Base-by-base conservation (phyloP, 768 basidiomycete species). In the Daedaleopsis nitida region DNA sequence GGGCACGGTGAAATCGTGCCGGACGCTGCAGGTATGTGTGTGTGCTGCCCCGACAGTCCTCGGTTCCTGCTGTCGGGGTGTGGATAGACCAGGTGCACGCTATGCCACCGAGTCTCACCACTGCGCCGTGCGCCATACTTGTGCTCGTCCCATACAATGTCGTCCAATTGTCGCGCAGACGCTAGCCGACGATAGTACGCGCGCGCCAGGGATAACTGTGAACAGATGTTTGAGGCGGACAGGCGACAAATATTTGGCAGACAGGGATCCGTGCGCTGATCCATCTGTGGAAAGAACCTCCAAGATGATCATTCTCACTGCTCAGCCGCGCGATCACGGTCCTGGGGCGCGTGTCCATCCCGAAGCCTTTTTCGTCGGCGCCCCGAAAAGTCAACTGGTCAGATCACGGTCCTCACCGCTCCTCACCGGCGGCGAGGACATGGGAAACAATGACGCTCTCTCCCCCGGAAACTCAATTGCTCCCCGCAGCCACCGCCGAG, bases 191-290 rank as follows among this genome's bases (percentile, higher is more conserved):
- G 27, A 17, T 23, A 48, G 19, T 9, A 21, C 21, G 14, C 12
- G 43, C 42, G 60, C 60, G 60, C 17, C 55, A 47, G 60, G 60
- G 10, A 52, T 55, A 57, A 57, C 14, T 3, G 47, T 49, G 23
- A 21, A 8, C 60, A 34, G 47, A 35, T 47, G 60, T 52, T 53
- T n/a, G 55, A 53, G 55, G 50, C 27, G 38, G 27, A 38, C 34
- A 34, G 39, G 32, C 43, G 35, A 32, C 50, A 52, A 49, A 49
- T 10, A 49, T 13, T 45, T 47, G 55, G 57, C 60, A 62, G 60
- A 62, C 60, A 19, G 44, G 50, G 50, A 57, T 27, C 14, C 55
- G 60, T 47, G 60, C 55, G 60, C 50, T 62, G 60, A 61, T 61
- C 60, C 50, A 11, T 13, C 21, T 45, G 3, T 19, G 17, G 38